Percentiles rank a stretch among this genome's conserved stretches.
Conservation (phyloP, 2,329 filamentous ascomycete species). For the Berkeleyomyces rouxiae region DNA sequence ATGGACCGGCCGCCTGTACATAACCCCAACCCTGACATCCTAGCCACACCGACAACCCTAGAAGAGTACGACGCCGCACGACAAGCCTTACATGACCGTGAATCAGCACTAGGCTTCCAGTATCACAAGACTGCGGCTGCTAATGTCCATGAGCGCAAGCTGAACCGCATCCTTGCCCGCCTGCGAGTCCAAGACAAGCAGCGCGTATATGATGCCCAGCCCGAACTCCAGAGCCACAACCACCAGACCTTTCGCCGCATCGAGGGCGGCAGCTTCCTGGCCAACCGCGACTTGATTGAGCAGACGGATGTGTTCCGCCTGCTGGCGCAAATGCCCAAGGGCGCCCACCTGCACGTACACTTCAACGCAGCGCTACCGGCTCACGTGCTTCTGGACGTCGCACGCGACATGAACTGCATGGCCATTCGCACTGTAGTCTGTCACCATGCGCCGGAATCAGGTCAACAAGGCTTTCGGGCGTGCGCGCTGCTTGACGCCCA, state of each 20-base stretch:
- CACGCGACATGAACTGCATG: slow-evolving; percentile 44
- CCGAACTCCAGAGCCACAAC: slow-evolving; percentile 10
- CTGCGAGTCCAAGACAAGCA: slow-evolving; percentile 24
- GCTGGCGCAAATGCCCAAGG: slow-evolving; percentile 48
- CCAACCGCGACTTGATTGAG: slow-evolving; percentile 36
- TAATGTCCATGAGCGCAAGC: slow-evolving; percentile 22
- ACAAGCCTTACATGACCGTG: slow-evolving; percentile 14
- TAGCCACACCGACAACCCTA: no score
- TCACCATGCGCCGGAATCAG: slow-evolving; percentile 26
- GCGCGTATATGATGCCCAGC: slow-evolving; percentile 21
- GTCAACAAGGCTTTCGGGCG: slow-evolving; percentile 16
- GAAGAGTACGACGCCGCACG: no score
- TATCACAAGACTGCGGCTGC: slow-evolving; percentile 21
- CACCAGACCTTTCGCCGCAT: slow-evolving; percentile 14
- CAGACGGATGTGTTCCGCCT: slow-evolving; percentile 40
- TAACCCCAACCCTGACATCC: no score
- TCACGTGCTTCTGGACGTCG: slow-evolving; percentile 37
- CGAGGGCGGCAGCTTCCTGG: slow-evolving; percentile 36
- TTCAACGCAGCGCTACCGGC: slow-evolving; percentile 60
- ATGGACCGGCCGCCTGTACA: no score
- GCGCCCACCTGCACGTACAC: slow-evolving; percentile 56
- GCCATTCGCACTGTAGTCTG: slow-evolving; percentile 41
- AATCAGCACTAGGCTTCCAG: slow-evolving; percentile 27
- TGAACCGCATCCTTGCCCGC: slow-evolving; percentile 25
- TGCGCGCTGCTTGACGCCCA: slow-evolving; percentile 28